phyloP scores from a whole-genome alignment of 805 yeast species.

The Torulaspora franciscae region DNA sequence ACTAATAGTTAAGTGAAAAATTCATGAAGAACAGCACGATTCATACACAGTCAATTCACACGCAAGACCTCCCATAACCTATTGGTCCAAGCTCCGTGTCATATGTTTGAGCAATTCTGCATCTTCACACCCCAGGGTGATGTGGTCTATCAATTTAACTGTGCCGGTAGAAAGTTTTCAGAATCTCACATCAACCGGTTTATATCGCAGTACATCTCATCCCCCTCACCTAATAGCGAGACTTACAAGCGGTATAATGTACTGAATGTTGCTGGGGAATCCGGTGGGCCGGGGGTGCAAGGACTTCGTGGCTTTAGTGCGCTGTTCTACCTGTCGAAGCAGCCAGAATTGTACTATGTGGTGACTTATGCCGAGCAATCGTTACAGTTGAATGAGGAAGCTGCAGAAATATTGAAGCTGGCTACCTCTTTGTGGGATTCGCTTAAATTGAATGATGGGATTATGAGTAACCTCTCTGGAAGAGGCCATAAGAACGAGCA shows the following conservation, averaged over 20 bases:
- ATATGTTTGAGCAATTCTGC: conserved; percentile 34
- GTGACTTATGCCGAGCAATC: conserved; percentile 43
- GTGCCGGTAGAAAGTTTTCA: conserved; percentile 28
- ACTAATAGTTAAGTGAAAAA: conserved; percentile 1
- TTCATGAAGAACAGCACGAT: neutral
- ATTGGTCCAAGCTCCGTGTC: neutral
- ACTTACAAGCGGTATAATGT: conserved; percentile 18
- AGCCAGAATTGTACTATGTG: conserved; percentile 34
- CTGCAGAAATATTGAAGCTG: conserved; percentile 40
- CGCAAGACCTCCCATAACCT: neutral
- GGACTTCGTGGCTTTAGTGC: conserved; percentile 19
- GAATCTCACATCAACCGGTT: conserved; percentile 31
- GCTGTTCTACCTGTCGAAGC: conserved; percentile 32
- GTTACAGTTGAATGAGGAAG: conserved; percentile 41
- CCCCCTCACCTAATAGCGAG: conserved; percentile 24
- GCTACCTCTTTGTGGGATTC: conserved; percentile 37
- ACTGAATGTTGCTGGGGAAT: conserved; percentile 13
- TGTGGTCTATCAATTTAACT: conserved; percentile 29
- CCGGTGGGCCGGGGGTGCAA: neutral
- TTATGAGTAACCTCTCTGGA: conserved; percentile 34
- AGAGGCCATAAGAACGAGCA: conserved; percentile 28
- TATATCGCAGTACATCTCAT: conserved; percentile 24
- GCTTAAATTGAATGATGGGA: conserved; percentile 29
- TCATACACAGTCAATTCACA: neutral
- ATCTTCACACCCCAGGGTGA: conserved; percentile 32